Conservation (phyloP, 768 basidiomycete species). For the Phanerochaete sordida region DNA sequence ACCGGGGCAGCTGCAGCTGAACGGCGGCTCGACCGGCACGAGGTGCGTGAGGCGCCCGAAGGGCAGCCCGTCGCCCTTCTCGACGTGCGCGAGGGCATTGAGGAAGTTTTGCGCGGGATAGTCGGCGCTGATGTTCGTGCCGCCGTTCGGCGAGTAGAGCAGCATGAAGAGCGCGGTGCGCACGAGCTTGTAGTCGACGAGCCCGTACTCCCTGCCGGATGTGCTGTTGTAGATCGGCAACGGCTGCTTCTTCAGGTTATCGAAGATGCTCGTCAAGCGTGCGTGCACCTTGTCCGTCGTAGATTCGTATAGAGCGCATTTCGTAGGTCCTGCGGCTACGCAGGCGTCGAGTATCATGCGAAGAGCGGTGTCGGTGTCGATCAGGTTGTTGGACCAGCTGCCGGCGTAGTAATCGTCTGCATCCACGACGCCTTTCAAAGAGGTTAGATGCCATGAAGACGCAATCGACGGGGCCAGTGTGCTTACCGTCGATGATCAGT, state of each 20-base stretch:
- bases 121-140: neutral
- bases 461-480: neutral
- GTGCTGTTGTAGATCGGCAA: neutral
- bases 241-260: neutral
- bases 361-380: conserved; percentile 11
- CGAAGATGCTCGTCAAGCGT: conserved; percentile 9
- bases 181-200: conserved; percentile 6
- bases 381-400: conserved; percentile 14
- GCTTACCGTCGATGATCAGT: conserved; percentile 26
- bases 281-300: conserved; percentile 15
- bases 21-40: neutral
- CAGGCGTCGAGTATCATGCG: conserved; percentile 17
- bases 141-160: conserved; percentile 2
- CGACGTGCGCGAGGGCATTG: conserved; percentile 1
- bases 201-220: neutral
- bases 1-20: neutral
- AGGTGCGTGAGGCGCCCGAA: neutral
- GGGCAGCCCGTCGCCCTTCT: conserved; percentile 1
- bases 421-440: conserved; percentile 23
- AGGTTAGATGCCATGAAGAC: neutral
- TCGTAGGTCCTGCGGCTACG: conserved; percentile 18
- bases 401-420: conserved; percentile 20
- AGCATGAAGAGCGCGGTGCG: neutral
- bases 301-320: conserved; percentile 22
- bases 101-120: neutral